Evolutionary conservation across 768 basidiomycete species (phyloP), one percentile per base, ranked within the genome.

Genomic region (Chalciporus pseudorubinellus): DNA sequence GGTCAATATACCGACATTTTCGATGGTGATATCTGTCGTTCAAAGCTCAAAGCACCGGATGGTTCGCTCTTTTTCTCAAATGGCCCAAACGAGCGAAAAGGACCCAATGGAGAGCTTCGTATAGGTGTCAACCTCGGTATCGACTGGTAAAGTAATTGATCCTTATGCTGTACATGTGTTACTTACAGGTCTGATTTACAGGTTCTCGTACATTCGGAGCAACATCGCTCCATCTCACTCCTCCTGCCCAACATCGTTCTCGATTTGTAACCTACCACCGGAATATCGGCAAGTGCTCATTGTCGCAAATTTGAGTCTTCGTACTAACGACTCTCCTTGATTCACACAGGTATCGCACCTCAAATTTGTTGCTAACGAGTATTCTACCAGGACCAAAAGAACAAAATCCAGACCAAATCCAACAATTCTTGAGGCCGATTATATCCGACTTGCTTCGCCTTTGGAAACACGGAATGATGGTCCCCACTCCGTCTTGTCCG

Each of bases 121-220:
- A 59, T 72, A 44, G 70, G 65, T 0, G 33, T 72, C 0, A 62
- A 64, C 0, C 50, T 65, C 13, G 67, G 70, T 0, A 46, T 68
- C 12, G 70, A 72, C 31, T 73, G 70, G 69, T 72, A 45, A 36
- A 28, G 9, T 24, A 16, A 38, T 34, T 46, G 24, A 14, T 42
- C 24, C 48, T 34, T 40, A 12, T 45, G 18, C 0, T 22, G 24
- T 4, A 24, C 24, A 24, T 24, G 4, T 24, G 24, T 4, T 24
- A 24, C 7, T 24, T 7, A 24, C 18, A 18, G 39, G 21, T 51
- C 20, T 50, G 18, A 48, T 20, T 39, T 18, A 11, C 34, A 72
- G 72, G 71, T 71, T 73, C 47, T 72, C 69, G 0, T 71, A 73
- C 42, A 53, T 72, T 0, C 61, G 60, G 1, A 70, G 69, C 48